phyloP scores from a whole-genome alignment of 1,139 yeast species.

The Nadsonia starkeyi-henricii region DNA sequence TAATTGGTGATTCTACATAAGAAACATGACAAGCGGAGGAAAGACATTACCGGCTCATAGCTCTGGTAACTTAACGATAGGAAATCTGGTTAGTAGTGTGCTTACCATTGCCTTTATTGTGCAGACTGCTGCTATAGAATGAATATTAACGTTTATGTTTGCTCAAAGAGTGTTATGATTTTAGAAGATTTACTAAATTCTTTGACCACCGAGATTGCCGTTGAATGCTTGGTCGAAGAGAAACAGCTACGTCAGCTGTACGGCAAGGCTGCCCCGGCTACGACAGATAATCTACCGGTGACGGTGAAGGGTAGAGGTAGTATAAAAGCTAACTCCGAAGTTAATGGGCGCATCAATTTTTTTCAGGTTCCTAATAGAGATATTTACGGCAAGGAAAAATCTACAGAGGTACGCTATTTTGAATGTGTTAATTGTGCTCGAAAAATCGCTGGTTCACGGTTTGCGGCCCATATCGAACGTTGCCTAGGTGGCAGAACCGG shows the following conservation, averaged over 20 bases:
- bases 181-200: slow-evolving; percentile 28
- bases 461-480: slow-evolving; percentile 84
- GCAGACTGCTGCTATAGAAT: too few relatives aligned
- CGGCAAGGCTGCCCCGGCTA: slow-evolving; percentile 18
- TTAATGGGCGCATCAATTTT: slow-evolving; percentile 19
- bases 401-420: slow-evolving; percentile 41
- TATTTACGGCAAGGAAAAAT: slow-evolving; percentile 36
- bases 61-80: neutral
- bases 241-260: slow-evolving; percentile 20
- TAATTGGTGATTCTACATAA: too few relatives aligned
- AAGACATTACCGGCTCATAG: slow-evolving; percentile 1
- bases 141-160: neutral
- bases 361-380: slow-evolving; percentile 29
- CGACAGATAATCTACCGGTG: slow-evolving; percentile 16
- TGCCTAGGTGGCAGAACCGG: slow-evolving; percentile 49
- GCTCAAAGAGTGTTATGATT: slow-evolving; percentile 20
- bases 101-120: neutral
- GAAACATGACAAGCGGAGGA: neutral
- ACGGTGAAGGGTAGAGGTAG: slow-evolving; percentile 10
- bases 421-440: slow-evolving; percentile 71
- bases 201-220: slow-evolving; percentile 30
- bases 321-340: slow-evolving; percentile 10
- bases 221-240: slow-evolving; percentile 29
- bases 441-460: slow-evolving; percentile 78
- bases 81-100: neutral